Conservation (phyloP, 192 early-diverging fungal genomes). For the Glomus cerebriforme region DNA sequence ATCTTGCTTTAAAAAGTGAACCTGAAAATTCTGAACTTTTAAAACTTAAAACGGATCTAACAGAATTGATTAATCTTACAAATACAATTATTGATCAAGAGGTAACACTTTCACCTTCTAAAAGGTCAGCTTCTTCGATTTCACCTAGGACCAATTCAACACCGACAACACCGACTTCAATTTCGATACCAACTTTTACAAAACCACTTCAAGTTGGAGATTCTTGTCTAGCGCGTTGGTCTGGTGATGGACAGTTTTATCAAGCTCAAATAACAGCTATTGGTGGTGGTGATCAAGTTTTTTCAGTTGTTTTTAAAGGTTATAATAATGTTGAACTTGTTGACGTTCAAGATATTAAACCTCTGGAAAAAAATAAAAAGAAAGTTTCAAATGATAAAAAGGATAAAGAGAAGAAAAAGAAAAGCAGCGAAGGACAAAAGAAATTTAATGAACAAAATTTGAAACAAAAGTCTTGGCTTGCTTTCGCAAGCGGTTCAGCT, state of each 20-base stretch:
- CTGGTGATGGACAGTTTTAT: slow-evolving; percentile 69
- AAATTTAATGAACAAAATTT: slow-evolving; percentile 60
- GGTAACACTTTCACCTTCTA: slow-evolving; percentile 13
- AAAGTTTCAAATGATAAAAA: slow-evolving; percentile 33
- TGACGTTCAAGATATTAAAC: slow-evolving; percentile 36
- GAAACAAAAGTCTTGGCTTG: slow-evolving; percentile 77
- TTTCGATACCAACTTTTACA: not conserved
- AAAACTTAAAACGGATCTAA: slow-evolving; percentile 66
- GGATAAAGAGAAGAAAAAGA: slow-evolving; percentile 53
- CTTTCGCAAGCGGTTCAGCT: slow-evolving; percentile 62
- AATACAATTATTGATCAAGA: slow-evolving; percentile 44
- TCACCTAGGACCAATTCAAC: slow-evolving; percentile 21
- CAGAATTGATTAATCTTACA: slow-evolving; percentile 69
- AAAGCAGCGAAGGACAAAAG: slow-evolving; percentile 45
- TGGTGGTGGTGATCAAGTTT: slow-evolving; percentile 55
- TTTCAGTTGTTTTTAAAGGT: slow-evolving; percentile 63
- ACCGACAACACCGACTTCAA: slow-evolving; percentile 27
- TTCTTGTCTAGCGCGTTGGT: slow-evolving; percentile 64
- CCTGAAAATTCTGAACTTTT: slow-evolving; percentile 69
- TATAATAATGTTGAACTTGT: slow-evolving; percentile 59
- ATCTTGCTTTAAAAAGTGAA: slow-evolving; percentile 66
- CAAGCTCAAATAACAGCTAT: slow-evolving; percentile 60
- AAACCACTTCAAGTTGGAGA: slow-evolving; percentile 52
- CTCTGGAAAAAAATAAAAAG: slow-evolving; percentile 30
- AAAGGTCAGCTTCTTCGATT: slow-evolving; percentile 29